Evolutionary conservation across 331 rosid species (phyloP), one percentile per base, ranked within the genome.

Genomic region (Acacia concinna): DNA sequence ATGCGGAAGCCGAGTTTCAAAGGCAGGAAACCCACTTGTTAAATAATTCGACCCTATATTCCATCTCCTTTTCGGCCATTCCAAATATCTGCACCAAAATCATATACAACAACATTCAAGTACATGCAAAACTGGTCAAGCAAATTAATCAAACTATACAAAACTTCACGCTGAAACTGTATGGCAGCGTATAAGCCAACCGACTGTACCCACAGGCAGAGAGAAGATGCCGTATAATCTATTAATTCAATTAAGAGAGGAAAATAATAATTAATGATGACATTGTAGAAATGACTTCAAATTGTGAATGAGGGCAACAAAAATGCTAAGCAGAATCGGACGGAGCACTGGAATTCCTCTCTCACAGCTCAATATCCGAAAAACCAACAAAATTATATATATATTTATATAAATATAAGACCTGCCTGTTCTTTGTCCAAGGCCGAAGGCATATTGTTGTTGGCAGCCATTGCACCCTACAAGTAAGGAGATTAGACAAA

Each of bases 21-120:
- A 72, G 56, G 46, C 23, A 78, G 30, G 62, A 77, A 73, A 87
- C 93, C 81, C 84, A 93, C 97, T 95, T 95, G 90, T 93, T 95
- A 81, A 95, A 95, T 84, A 93, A 88, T 81, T 95, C 98, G 8
- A 95, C 98, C 81, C 97, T 88, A 81, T 96, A 96, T 66, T 96
- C 99, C 99, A 93, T 91, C 93, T 93, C 98, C 87, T 96, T 93
- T 82, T 96, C 99, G 60, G 97, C 99, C 94, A 96, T 96, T 67
- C 99, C 97, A 82, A 96, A 89, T 46, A 95, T 91, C 99, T 95
- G 93, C 82, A 54, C 73, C 75, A 70, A 57, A 23, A 56, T 31
- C 68, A 43, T 21, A 66, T 20, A 46, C 67, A 46, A 20, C 57
- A 44, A 73, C 40, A 66, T 32, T 78, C 11, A 82, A 30, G 31